phyloP scores from a whole-genome alignment of 805 yeast genomes.

The Lachancea dasiensis region DNA sequence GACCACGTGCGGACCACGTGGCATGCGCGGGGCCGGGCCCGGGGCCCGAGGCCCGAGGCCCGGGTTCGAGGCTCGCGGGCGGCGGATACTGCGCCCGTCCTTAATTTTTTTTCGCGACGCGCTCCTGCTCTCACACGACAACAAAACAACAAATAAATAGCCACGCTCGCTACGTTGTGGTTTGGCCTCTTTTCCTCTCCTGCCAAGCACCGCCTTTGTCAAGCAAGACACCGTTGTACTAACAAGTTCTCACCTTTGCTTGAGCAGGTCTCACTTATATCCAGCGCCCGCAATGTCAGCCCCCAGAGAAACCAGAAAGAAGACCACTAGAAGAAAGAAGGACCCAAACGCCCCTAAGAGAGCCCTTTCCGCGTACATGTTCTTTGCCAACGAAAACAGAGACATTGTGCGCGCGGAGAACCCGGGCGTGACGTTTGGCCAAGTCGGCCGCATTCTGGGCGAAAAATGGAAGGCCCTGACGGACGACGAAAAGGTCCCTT shows the following conservation, averaged over 20 bases:
- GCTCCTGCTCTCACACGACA: too few species aligned
- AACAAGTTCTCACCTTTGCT: not conserved
- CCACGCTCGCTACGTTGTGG: too few species aligned
- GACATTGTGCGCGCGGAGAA: constrained; percentile 92
- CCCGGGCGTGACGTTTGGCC: constrained; percentile 94
- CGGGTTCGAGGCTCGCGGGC: too few species aligned
- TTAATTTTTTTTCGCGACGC: too few species aligned
- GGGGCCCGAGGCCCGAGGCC: too few species aligned
- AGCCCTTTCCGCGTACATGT: constrained; percentile 97
- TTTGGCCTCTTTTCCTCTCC: too few species aligned
- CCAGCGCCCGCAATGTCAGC: constrained; percentile 32
- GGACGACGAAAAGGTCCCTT: constrained; percentile 80
- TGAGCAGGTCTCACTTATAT: not conserved
- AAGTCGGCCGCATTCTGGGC: constrained; percentile 92
- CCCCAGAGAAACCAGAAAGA: constrained; percentile 35
- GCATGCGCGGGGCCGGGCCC: too few species aligned
- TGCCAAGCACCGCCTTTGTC: too few species aligned
- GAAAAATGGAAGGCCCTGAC: constrained; percentile 92
- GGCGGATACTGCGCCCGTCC: too few species aligned
- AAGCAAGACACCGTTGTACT: too few species aligned
- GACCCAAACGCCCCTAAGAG: constrained; percentile 99
- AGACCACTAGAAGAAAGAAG: constrained; percentile 43
- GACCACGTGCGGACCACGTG: too few species aligned
- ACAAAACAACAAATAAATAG: too few species aligned
- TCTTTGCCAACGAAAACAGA: constrained; percentile 96